Percentiles rank a stretch among this genome's conserved stretches.
These are phyloP conservation scores for Hymenoscyphus scutula DNA, from an alignment of 2,329 filamentous ascomycete genomes.

Conservation along the genomic window DNA sequence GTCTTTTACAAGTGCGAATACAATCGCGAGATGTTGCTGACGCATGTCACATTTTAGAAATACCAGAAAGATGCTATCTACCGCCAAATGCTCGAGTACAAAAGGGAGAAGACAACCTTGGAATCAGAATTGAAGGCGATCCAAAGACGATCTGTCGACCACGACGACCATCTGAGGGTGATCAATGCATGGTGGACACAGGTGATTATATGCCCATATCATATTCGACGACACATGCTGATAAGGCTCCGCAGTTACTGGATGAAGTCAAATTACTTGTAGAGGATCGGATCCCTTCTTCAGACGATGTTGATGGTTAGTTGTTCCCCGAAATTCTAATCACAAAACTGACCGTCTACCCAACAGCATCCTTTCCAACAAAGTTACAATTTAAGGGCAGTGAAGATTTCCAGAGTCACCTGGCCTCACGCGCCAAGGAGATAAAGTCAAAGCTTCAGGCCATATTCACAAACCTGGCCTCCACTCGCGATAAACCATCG, in stretches of 20 bases:
- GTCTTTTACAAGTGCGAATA: conserved; percentile 17
- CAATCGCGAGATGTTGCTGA: conserved; percentile 35
- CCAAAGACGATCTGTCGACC: conserved; percentile 72
- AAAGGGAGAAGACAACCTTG: conserved; percentile 79
- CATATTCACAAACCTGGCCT: conserved; percentile 59
- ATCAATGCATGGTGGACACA: conserved; percentile 95
- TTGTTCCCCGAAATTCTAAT: conserved; percentile 21
- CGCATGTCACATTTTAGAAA: conserved; percentile 52
- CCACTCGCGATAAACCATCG: conserved; percentile 52
- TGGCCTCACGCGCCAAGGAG: conserved; percentile 70
- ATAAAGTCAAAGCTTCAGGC: conserved; percentile 73
- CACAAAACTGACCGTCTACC: conserved; percentile 29
- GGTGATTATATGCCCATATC: conserved; percentile 50
- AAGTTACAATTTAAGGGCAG: conserved; percentile 61
- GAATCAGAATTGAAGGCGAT: conserved; percentile 80
- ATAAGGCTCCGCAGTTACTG: conserved; percentile 47
- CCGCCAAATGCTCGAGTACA: conserved; percentile 97
- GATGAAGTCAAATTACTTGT: conserved; percentile 63
- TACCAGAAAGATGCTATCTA: conserved; percentile 96
- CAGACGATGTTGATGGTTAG: conserved; percentile 41
- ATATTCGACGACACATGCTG: not conserved
- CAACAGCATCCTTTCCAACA: conserved; percentile 54
- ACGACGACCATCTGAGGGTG: conserved; percentile 88
- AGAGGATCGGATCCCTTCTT: conserved; percentile 47
- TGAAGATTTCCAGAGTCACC: conserved; percentile 75